These are phyloP conservation scores for Mollisia scopiformis DNA, from an alignment of 2,329 filamentous ascomycete species.

Conservation along the genomic window DNA sequence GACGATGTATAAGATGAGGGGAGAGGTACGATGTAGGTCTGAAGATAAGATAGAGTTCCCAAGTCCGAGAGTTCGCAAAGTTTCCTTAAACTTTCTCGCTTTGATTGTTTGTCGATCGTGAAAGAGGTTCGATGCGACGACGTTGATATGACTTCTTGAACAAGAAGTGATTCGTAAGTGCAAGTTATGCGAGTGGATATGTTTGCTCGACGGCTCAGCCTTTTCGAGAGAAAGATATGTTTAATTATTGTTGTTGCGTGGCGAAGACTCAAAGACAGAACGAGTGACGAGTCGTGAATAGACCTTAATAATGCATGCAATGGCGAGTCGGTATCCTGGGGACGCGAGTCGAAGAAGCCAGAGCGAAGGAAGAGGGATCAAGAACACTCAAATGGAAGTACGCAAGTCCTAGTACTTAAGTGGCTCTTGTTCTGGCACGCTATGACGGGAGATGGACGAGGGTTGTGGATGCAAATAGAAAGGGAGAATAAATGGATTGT, in stretches of 20 bases:
- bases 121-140: slow-evolving; percentile 4
- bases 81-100: too few species aligned
- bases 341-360: slow-evolving; percentile 5
- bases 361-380: background rate
- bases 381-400: slow-evolving; percentile 22
- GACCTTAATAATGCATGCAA: slow-evolving; percentile 21
- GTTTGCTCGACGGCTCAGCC: slow-evolving; percentile 31
- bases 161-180: slow-evolving; percentile 1
- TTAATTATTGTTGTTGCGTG: slow-evolving; percentile 16
- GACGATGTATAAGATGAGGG: background rate
- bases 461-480: slow-evolving; percentile 27
- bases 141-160: background rate
- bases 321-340: too few species aligned
- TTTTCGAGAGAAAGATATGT: slow-evolving; percentile 13
- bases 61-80: slow-evolving; percentile 2
- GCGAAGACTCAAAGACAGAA: slow-evolving; percentile 26
- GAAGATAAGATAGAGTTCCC: slow-evolving; percentile 5
- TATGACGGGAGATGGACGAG: slow-evolving; percentile 21
- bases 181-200: slow-evolving; percentile 11
- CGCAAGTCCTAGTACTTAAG: slow-evolving; percentile 29
- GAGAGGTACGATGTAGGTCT: background rate
- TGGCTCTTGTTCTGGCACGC: slow-evolving; percentile 19
- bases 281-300: slow-evolving; percentile 33
- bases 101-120: slow-evolving; percentile 10
- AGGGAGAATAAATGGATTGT: slow-evolving; percentile 6